These are phyloP conservation scores for Coniochaeta hoffmannii DNA, from an alignment of 2,329 filamentous ascomycete species.

Conservation along the genomic window DNA sequence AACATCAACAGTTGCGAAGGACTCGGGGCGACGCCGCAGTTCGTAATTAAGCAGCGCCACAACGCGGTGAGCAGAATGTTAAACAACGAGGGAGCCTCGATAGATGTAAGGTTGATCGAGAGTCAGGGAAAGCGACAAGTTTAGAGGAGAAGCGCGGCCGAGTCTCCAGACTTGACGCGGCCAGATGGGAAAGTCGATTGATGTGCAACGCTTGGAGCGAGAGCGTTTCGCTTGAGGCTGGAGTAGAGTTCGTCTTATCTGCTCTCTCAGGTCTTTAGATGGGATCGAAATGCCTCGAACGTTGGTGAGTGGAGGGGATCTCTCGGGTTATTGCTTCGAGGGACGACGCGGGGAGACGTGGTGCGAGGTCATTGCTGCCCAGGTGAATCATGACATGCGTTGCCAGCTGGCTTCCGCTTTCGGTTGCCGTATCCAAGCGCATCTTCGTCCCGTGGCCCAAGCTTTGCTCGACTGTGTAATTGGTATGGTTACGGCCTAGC, in stretches of 20 bases:
- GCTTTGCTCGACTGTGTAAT: no score
- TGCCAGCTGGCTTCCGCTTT: slow-evolving; percentile 1
- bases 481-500: no score
- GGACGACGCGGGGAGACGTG: background rate
- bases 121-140: background rate
- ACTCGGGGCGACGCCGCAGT: background rate
- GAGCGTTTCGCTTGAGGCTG: background rate
- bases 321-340: background rate
- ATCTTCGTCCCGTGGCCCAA: background rate
- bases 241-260: no score
- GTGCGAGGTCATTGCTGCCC: background rate
- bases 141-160: background rate
- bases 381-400: background rate
- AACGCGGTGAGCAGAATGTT: background rate
- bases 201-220: background rate
- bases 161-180: background rate
- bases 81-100: background rate
- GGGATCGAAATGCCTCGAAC: background rate
- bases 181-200: background rate
- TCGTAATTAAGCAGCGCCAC: background rate
- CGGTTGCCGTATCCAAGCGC: background rate
- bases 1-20: background rate
- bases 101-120: background rate
- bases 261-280: no score
- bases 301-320: background rate